A percentile compares a stretch with the other conserved stretches of the same genome.
Conservation (phyloP, 495 filamentous ascomycete species). For the Annulohypoxylon stygium region DNA sequence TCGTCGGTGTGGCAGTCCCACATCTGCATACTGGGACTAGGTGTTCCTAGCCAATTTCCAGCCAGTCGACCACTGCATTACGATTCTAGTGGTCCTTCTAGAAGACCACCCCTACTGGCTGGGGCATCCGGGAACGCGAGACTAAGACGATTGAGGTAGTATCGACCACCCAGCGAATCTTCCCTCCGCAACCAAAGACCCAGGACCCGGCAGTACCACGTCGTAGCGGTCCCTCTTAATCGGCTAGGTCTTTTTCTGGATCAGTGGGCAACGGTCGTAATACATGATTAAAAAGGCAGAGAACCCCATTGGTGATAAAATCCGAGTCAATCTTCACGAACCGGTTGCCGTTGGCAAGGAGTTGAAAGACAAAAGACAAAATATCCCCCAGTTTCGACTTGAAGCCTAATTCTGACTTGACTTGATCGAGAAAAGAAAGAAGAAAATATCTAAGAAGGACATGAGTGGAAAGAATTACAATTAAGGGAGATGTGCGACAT, state of each 20-base stretch:
- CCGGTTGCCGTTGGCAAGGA: constrained; percentile 10
- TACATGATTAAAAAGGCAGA: constrained; percentile 47
- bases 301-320: constrained; percentile 42
- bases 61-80: constrained; percentile 36
- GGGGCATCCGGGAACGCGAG: constrained; percentile 38
- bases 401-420: not conserved
- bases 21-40: constrained; percentile 42
- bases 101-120: constrained; percentile 46
- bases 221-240: constrained; percentile 37
- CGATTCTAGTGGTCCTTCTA: constrained; percentile 50
- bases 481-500: not conserved
- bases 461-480: constrained; percentile 4
- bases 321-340: constrained; percentile 30
- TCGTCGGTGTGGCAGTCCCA: constrained; percentile 48
- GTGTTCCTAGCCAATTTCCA: constrained; percentile 38
- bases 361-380: constrained; percentile 5
- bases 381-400: constrained; percentile 5
- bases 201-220: constrained; percentile 43
- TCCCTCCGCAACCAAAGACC: constrained; percentile 42
- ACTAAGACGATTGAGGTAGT: constrained; percentile 41
- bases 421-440: constrained; percentile 13
- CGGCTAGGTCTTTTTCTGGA: constrained; percentile 27
- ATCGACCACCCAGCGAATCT: constrained; percentile 40
- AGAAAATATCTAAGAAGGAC: constrained; percentile 6
- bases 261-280: constrained; percentile 30